These are phyloP conservation scores for Rugosomyces carneus DNA, from an alignment of 1,284 basidiomycete genomes.

Conservation along the genomic window DNA sequence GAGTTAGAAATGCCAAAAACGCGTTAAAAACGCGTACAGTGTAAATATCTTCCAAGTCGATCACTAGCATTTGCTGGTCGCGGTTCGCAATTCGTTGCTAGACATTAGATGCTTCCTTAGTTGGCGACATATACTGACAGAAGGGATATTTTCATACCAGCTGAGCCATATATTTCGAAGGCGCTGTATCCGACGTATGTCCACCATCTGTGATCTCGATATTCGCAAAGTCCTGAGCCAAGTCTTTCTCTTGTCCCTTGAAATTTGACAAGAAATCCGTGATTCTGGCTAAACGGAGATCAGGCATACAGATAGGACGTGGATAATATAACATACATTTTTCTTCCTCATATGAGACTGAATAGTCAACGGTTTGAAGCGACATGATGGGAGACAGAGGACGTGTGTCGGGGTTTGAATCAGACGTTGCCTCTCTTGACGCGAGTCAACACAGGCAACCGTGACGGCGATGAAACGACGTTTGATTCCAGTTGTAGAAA, in stretches of 20 bases:
- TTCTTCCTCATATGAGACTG: slow-evolving; percentile 43
- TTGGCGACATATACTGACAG: slow-evolving; percentile 26
- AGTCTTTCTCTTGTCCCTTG: slow-evolving; percentile 59
- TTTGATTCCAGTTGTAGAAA: slow-evolving; percentile 24
- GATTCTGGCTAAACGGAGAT: slow-evolving; percentile 51
- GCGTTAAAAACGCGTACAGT: slow-evolving; percentile 38
- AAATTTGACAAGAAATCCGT: slow-evolving; percentile 64
- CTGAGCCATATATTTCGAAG: slow-evolving; percentile 84
- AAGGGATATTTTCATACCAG: slow-evolving; percentile 51
- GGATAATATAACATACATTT: slow-evolving; percentile 30
- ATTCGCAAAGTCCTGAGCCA: slow-evolving; percentile 63
- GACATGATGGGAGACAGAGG: slow-evolving; percentile 36
- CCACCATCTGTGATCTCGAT: slow-evolving; percentile 59
- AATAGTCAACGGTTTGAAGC: slow-evolving; percentile 37
- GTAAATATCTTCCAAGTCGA: slow-evolving; percentile 79
- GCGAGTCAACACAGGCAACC: not conserved
- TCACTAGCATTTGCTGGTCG: slow-evolving; percentile 78
- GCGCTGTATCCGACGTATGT: slow-evolving; percentile 32
- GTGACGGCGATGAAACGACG: slow-evolving; percentile 12
- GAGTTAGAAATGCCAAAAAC: slow-evolving; percentile 7
- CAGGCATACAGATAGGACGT: slow-evolving; percentile 9
- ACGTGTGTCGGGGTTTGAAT: slow-evolving; percentile 32
- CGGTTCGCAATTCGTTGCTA: slow-evolving; percentile 92
- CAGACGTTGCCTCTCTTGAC: slow-evolving; percentile 10
- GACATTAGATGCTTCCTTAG: slow-evolving; percentile 14